Conservation (phyloP, 164 flowering plant genomes). For the Dillenia turbinata region DNA sequence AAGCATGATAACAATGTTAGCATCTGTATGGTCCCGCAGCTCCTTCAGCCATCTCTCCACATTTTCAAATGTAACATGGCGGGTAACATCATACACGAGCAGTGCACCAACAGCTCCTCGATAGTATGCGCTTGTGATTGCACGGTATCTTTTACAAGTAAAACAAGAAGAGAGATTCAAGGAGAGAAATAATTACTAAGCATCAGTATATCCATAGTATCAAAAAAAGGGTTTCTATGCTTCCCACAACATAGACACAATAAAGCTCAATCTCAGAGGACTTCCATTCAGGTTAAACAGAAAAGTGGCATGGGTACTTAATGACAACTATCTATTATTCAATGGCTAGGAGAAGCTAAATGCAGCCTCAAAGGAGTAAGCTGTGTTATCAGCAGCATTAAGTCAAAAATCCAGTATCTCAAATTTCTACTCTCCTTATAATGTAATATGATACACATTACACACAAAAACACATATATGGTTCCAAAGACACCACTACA, state of each 20-base stretch:
- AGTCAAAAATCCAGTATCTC: too few relatives aligned
- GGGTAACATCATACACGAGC: constrained; percentile 84
- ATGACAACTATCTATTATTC: too few relatives aligned
- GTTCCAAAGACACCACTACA: too few relatives aligned
- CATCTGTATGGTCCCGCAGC: constrained; percentile 69
- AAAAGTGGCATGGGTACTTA: too few relatives aligned
- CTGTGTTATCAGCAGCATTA: too few relatives aligned
- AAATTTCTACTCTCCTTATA: too few relatives aligned
- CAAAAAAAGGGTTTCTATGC: neutral
- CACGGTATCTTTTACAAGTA: constrained; percentile 56
- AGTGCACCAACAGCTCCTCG: constrained; percentile 87
- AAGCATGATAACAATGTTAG: constrained; percentile 73
- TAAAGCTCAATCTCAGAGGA: too few relatives aligned
- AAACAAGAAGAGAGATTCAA: constrained; percentile 2
- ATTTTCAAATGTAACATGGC: constrained; percentile 73
- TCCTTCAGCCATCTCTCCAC: constrained; percentile 85
- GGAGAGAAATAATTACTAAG: neutral
- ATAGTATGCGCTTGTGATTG: constrained; percentile 88
- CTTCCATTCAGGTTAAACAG: too few relatives aligned
- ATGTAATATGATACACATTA: too few relatives aligned
- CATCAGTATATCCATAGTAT: neutral
- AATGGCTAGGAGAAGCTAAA: too few relatives aligned
- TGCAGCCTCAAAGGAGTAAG: too few relatives aligned
- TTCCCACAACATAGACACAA: neutral
- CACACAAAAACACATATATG: too few relatives aligned